phyloP scores from a whole-genome alignment of 768 basidiomycete species.

The Lactarius sp. region DNA sequence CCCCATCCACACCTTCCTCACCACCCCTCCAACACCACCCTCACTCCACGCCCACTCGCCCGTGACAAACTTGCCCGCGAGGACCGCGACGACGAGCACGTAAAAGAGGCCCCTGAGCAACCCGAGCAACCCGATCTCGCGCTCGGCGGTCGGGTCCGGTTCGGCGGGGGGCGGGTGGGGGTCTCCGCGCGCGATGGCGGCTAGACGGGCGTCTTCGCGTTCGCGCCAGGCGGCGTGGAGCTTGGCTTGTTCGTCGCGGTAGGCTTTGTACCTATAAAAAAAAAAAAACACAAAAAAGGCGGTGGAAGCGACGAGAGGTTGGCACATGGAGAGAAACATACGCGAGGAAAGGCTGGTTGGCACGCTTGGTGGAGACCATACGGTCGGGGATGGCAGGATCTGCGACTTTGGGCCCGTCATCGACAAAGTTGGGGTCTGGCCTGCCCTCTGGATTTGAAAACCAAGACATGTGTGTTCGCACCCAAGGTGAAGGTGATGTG shows the following conservation, averaged over 20 bases:
- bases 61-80: slow-evolving; percentile 79
- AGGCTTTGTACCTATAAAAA: slow-evolving; percentile 55
- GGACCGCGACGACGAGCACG: slow-evolving; percentile 45
- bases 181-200: slow-evolving; percentile 70
- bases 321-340: slow-evolving; percentile 38
- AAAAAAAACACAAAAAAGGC: background rate
- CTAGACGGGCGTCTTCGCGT: slow-evolving; percentile 66
- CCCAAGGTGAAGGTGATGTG: too few relatives aligned
- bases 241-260: slow-evolving; percentile 55
- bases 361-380: slow-evolving; percentile 74
- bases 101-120: slow-evolving; percentile 67
- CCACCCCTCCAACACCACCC: slow-evolving; percentile 53
- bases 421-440: slow-evolving; percentile 30
- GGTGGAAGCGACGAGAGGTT: background rate
- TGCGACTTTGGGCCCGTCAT: slow-evolving; percentile 47
- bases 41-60: slow-evolving; percentile 81
- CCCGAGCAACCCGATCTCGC: slow-evolving; percentile 59
- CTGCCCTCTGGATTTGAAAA: slow-evolving; percentile 42
- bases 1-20: slow-evolving; percentile 44
- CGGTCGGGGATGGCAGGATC: slow-evolving; percentile 63
- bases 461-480: slow-evolving; percentile 66
- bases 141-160: slow-evolving; percentile 64
- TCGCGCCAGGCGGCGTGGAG: slow-evolving; percentile 61
- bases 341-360: slow-evolving; percentile 83
- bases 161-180: slow-evolving; percentile 61